Conservation (phyloP, 1,139 yeast genomes). For the Saccharomycopsis hybrid region DNA sequence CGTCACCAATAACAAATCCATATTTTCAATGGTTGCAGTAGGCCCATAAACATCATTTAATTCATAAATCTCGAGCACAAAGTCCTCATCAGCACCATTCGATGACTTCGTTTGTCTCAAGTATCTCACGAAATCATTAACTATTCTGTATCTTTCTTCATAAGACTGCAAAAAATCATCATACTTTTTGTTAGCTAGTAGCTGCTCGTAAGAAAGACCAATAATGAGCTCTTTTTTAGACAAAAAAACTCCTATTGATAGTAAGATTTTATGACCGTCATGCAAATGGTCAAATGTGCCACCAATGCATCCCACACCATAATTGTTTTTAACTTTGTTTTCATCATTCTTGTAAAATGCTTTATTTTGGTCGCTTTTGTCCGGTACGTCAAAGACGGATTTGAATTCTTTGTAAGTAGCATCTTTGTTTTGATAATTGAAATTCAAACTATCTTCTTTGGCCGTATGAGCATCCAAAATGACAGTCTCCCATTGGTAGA, state of each 20-base stretch:
- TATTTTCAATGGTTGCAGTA: conserved; percentile 68
- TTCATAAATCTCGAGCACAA: conserved; percentile 45
- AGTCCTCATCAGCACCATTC: conserved; percentile 21
- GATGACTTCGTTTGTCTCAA: conserved; percentile 27
- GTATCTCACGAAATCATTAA: conserved; percentile 34
- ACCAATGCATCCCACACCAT: conserved; percentile 59
- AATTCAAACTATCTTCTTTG: background rate
- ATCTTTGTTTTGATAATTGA: background rate
- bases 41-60: conserved; percentile 93
- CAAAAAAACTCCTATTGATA: conserved; percentile 66
- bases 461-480: background rate
- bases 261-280: conserved; percentile 85
- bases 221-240: conserved; percentile 52
- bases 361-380: background rate
- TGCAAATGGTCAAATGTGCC: conserved; percentile 98
- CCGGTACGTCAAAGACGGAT: background rate
- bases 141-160: conserved; percentile 42
- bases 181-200: conserved; percentile 69
- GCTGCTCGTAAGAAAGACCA: conserved; percentile 78
- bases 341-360: background rate
- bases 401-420: background rate
- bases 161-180: conserved; percentile 59
- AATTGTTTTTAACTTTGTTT: conserved; percentile 21
- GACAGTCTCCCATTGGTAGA: conserved; percentile 6
- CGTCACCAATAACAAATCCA: conserved; percentile 76